phyloP scores from a whole-genome alignment of 805 yeast species.

The Yamadazyma endophytica region DNA sequence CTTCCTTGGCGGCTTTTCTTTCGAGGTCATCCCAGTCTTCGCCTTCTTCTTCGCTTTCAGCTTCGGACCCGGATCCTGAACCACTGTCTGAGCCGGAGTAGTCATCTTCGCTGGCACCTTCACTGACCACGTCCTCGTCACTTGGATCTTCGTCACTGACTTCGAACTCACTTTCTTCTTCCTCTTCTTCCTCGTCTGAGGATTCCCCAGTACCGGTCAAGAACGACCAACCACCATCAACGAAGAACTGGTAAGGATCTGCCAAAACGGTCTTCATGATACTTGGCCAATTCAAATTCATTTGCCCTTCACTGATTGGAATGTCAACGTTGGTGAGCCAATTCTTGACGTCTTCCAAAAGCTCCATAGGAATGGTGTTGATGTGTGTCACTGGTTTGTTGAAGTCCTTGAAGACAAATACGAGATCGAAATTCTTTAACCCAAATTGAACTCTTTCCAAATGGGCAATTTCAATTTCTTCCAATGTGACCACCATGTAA shows the following conservation, averaged over 20 bases:
- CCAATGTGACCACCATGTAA: constrained; percentile 83
- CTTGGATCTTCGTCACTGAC: constrained; percentile 57
- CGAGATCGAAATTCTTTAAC: constrained; percentile 91
- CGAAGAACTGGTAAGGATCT: constrained; percentile 91
- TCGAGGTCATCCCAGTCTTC: constrained; percentile 64
- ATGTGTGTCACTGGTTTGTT: constrained; percentile 83
- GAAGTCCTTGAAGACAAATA: constrained; percentile 93
- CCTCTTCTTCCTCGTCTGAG: constrained; percentile 63
- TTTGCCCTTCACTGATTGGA: constrained; percentile 90
- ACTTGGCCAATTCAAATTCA: constrained; percentile 92
- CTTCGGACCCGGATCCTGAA: constrained; percentile 28
- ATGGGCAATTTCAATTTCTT: constrained; percentile 91
- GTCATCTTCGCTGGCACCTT: constrained; percentile 38
- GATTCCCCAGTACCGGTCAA: constrained; percentile 79
- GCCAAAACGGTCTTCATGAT: constrained; percentile 91
- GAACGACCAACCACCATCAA: constrained; percentile 95
- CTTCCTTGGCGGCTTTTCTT: constrained; percentile 50
- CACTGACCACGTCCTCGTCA: constrained; percentile 59
- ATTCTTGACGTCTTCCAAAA: constrained; percentile 86
- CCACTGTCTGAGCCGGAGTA: constrained; percentile 38
- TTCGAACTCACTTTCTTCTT: constrained; percentile 70
- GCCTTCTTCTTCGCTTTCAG: constrained; percentile 33
- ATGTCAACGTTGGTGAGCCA: constrained; percentile 98
- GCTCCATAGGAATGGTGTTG: constrained; percentile 91
- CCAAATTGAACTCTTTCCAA: constrained; percentile 97